Percentiles rank a stretch among this genome's conserved stretches.
These are phyloP conservation scores for Hebeloma cylindrosporum DNA, from an alignment of 768 basidiomycete genomes.

Conservation along the genomic window DNA sequence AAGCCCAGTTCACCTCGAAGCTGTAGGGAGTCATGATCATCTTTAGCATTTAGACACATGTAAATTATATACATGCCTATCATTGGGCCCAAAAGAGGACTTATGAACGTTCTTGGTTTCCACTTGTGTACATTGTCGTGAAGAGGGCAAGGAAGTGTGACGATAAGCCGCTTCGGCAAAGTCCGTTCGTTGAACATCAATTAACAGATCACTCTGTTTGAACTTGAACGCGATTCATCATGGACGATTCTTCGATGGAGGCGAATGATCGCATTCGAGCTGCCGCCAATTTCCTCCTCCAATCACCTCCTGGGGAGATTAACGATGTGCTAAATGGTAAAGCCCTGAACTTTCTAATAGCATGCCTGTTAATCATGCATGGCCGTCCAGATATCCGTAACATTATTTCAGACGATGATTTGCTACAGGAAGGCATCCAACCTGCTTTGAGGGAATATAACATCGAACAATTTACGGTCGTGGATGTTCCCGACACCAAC, in stretches of 20 bases:
- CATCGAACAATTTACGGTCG: slow-evolving; percentile 81
- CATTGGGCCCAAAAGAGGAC: slow-evolving; percentile 5
- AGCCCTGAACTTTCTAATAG: background rate
- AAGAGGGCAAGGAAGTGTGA: too few relatives aligned
- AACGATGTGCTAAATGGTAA: slow-evolving; percentile 93
- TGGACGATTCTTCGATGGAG: slow-evolving; percentile 44
- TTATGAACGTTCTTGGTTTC: background rate
- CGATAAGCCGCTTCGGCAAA: too few relatives aligned
- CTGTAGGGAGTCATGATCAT: slow-evolving; percentile 24
- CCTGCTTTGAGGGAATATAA: slow-evolving; percentile 86
- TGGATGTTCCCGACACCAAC: slow-evolving; percentile 73
- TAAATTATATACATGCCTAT: slow-evolving; percentile 21
- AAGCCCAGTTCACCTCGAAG: slow-evolving; percentile 70
- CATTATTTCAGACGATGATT: slow-evolving; percentile 84
- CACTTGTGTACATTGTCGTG: background rate
- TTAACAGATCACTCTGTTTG: too few relatives aligned
- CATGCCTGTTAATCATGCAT: slow-evolving; percentile 13
- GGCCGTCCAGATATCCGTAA: slow-evolving; percentile 72
- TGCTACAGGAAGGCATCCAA: slow-evolving; percentile 74
- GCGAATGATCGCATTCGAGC: slow-evolving; percentile 62
- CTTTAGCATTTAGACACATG: slow-evolving; percentile 14
- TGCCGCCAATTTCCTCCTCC: slow-evolving; percentile 79
- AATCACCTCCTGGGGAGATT: slow-evolving; percentile 94
- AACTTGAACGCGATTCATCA: background rate
- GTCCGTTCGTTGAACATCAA: too few relatives aligned